Evolutionary conservation across 768 basidiomycete genomes (phyloP).

Genomic region (Artomyces pyxidatus): DNA sequence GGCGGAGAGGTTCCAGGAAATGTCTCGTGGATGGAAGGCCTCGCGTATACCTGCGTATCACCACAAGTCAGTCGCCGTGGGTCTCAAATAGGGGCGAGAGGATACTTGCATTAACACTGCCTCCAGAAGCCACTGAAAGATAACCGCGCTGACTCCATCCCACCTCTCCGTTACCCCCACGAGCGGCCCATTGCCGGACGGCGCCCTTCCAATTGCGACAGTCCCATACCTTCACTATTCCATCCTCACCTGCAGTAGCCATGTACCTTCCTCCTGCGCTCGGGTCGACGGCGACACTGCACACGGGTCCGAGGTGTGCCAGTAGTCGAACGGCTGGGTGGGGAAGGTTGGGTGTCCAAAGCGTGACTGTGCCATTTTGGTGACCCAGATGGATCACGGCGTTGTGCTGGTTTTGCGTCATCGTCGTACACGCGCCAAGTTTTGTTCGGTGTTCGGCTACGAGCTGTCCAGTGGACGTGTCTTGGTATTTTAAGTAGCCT

Average conservation of each 20-base stretch:
- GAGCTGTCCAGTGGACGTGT: constrained; percentile 87
- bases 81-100: neutral
- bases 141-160: constrained; percentile 85
- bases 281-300: constrained; percentile 74
- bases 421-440: constrained; percentile 73
- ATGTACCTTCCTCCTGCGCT: constrained; percentile 83
- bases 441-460: constrained; percentile 86
- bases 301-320: constrained; percentile 84
- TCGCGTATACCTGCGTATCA: constrained; percentile 55
- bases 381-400: constrained; percentile 94
- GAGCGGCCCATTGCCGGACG: constrained; percentile 68
- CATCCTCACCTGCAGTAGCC: constrained; percentile 84
- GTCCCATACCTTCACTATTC: constrained; percentile 93
- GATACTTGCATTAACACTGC: constrained; percentile 66
- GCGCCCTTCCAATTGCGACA: constrained; percentile 91
- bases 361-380: constrained; percentile 88
- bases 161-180: constrained; percentile 60
- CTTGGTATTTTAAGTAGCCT: constrained; percentile 93
- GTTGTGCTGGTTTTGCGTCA: constrained; percentile 89
- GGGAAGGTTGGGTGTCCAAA: constrained; percentile 94
- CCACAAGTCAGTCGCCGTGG: neutral
- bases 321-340: constrained; percentile 88
- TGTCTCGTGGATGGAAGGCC: constrained; percentile 53
- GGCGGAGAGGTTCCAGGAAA: constrained; percentile 45
- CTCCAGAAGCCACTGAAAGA: constrained; percentile 74